Conservation (phyloP, 495 filamentous ascomycete genomes). For the Bacidia gigantensis region DNA sequence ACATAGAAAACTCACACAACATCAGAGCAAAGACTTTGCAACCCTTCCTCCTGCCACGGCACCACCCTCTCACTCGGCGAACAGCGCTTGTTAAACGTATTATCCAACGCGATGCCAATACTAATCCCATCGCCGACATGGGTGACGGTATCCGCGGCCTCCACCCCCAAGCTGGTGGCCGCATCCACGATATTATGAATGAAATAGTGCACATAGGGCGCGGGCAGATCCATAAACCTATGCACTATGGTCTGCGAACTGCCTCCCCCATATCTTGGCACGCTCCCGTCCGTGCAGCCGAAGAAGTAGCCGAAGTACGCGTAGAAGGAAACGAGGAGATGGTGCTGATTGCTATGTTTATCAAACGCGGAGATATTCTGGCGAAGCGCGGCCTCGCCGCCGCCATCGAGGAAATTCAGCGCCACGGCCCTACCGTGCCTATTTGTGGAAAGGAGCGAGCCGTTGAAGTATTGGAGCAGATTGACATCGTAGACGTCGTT, state of each 20-base stretch:
- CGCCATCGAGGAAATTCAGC: conserved; percentile 7
- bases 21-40: not conserved
- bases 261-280: conserved; percentile 1
- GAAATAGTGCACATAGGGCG: conserved; percentile 3
- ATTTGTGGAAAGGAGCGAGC: not conserved
- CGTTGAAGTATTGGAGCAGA: conserved; percentile 6
- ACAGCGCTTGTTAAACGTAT: conserved; percentile 6
- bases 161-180: not conserved
- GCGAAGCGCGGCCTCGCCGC: conserved; percentile 1
- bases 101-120: conserved; percentile 6
- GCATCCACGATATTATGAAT: conserved; percentile 2
- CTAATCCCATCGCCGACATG: conserved; percentile 2
- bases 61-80: conserved; percentile 2
- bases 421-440: not conserved
- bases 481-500: not conserved
- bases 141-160: conserved; percentile 1
- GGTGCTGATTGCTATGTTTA: not conserved
- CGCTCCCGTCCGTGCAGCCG: not conserved
- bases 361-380: not conserved
- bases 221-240: conserved; percentile 1
- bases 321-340: not conserved
- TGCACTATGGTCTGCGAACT: conserved; percentile 1
- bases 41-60: not conserved
- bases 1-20: not conserved
- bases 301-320: conserved; percentile 3